Base-by-base conservation (phyloP, 2,329 filamentous ascomycete genomes). In the Dactylellina leptospora region DNA sequence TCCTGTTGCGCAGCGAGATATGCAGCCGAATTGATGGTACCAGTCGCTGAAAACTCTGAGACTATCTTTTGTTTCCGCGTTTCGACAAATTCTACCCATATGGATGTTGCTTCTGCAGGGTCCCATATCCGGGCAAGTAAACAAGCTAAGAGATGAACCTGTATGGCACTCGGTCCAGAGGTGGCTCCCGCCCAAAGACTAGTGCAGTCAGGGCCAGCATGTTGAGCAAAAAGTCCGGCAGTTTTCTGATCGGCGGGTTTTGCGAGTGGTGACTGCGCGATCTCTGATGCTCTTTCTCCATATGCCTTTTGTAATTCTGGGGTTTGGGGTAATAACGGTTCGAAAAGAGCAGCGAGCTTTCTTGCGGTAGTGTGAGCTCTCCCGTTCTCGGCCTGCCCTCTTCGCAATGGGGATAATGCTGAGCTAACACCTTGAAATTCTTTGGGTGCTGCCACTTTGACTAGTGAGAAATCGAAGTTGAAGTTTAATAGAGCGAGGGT, bases 51-150 rank as follows among this genome's bases (percentile, higher is more conserved):
- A 33, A 25, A 59, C 4, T 30, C 25, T 45, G 53, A 28, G 2
- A 55, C 18, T 20, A 50, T 55, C 10, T 50, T 20, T 50, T 56
- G 13, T 72, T 72, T 74, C 68, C 71, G 33, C 16, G 61, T 59
- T 50, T 75, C 28, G 3, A 80, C 74, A 2, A 81, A 18, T 59
- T 81, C 78, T 0, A 75, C 74, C 80, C 80, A 81, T 0, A 81
- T 73, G 0, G 79, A 76, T 1, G 71, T 78, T 1, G 80, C 78
- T 69, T 80, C 76, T 0, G 68, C 11, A 3, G 27, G 23, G 2
- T 23, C 59, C 72, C 76, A 81, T 0, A 79, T 77, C 0, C 79
- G 71, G 1, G 79, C 80, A 3, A 82, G 70, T 73, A 81, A 78
- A 61, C 79, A 81, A 1, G 77, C 79, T 0, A 81, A 70, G 1